phyloP scores from a whole-genome alignment of 768 basidiomycete genomes.

The Naganishia kalamii region DNA sequence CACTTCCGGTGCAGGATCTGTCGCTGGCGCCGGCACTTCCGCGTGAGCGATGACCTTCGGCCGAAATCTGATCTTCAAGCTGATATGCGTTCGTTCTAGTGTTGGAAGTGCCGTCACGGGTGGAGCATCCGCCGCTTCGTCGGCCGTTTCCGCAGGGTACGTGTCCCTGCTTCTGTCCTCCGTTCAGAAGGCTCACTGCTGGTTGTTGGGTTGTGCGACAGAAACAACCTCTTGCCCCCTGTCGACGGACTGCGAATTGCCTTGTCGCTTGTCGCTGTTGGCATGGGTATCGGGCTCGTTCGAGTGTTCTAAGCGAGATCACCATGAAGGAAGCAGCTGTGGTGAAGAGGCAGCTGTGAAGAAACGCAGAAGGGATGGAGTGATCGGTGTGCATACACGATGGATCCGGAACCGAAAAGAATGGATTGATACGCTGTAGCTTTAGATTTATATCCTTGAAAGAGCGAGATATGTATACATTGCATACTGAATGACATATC shows the following conservation, averaged over 20 bases:
- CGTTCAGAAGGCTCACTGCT: no score
- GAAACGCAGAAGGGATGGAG: no score
- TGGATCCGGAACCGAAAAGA: no score
- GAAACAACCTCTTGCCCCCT: background rate
- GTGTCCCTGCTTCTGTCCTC: background rate
- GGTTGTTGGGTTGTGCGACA: background rate
- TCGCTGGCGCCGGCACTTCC: slow-evolving; percentile 5
- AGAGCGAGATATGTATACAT: no score
- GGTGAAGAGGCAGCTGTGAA: no score
- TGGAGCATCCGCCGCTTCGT: background rate
- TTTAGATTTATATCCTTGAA: no score
- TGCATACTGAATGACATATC: no score
- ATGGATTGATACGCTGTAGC: no score
- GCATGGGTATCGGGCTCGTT: slow-evolving; percentile 5
- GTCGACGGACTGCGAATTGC: background rate
- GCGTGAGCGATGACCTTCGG: background rate
- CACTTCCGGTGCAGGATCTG: slow-evolving; percentile 6
- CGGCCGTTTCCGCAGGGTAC: slow-evolving; percentile 11
- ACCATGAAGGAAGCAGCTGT: no score
- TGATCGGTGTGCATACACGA: no score
- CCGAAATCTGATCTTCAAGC: background rate
- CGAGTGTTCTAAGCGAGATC: slow-evolving; percentile 10
- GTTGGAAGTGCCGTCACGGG: slow-evolving; percentile 2
- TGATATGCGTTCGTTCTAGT: background rate
- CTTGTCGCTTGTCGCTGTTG: slow-evolving; percentile 6